Evolutionary conservation across 2,329 filamentous ascomycete genomes (phyloP).

Genomic region (Myotisia sp.): DNA sequence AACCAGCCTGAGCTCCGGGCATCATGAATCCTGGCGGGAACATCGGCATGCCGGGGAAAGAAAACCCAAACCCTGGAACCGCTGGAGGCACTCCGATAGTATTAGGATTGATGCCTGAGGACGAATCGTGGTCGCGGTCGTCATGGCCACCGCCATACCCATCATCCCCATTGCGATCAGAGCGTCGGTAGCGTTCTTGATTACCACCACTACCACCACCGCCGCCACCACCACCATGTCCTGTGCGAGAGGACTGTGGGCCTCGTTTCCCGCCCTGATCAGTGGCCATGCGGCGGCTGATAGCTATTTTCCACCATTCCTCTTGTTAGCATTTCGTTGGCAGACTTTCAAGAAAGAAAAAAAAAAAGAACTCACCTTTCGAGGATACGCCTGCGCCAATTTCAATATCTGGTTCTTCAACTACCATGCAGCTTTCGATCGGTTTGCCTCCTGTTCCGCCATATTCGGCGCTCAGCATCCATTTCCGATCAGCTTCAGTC

Average conservation of each 20-base stretch:
- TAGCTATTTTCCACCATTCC: conserved; percentile 32
- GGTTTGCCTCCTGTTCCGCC: conserved; percentile 76
- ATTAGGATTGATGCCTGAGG: conserved; percentile 19
- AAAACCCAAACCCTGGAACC: conserved; percentile 43
- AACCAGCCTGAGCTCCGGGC: conserved; percentile 9
- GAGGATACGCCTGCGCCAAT: conserved; percentile 95
- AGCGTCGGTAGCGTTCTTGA: conserved; percentile 18
- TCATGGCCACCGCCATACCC: conserved; percentile 16
- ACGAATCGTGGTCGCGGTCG: conserved; percentile 22
- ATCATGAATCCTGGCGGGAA: conserved; percentile 36
- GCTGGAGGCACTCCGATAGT: conserved; percentile 39
- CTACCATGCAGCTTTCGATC: conserved; percentile 70
- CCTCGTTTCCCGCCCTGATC: conserved; percentile 37
- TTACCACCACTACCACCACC: conserved; percentile 14
- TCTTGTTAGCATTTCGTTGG: conserved; percentile 10
- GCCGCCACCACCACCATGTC: conserved; percentile 17
- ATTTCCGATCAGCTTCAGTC: conserved; percentile 92
- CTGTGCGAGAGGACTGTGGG: conserved; percentile 31
- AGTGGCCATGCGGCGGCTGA: conserved; percentile 38
- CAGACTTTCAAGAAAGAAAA: neutral
- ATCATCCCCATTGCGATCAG: conserved; percentile 14
- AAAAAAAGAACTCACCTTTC: conserved; percentile 45
- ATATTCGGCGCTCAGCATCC: conserved; percentile 87
- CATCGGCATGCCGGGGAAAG: conserved; percentile 36
- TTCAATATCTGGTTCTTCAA: conserved; percentile 97